Evolutionary conservation across 805 yeast species (phyloP), one percentile per base, ranked within the genome.

Genomic region (Schizosaccharomyces lindneri): DNA sequence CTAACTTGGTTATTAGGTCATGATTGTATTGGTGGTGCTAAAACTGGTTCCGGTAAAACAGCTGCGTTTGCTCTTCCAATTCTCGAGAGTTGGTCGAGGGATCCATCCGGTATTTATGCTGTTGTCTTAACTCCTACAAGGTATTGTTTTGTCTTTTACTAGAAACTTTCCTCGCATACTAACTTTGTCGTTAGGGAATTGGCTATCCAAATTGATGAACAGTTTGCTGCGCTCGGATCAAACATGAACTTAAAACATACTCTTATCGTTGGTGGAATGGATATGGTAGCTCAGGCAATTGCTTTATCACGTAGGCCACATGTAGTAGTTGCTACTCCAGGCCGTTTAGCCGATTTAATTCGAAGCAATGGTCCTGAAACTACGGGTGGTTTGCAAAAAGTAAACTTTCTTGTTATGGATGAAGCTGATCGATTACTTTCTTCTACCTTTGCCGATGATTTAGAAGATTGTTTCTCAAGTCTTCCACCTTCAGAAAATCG

Each of bases 31-130:
- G 99, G 98, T 61, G 98, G 98, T 55, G 98, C 98, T 41, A 85
- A 85, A 71, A 93, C 98, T 0, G 98, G 98, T 72, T 84, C 95
- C 19, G 98, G 98, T 79, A 93, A 93, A 70, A 93, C 98, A 1
- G 82, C 93, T 27, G 96, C 97, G 0, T 93, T 93, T 77, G 97
- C 90, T 0, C 94, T 87, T n/a, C 98, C 98, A 1, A 90, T 93
- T 87, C 75, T 93, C 62, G 81, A 95, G 0, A 78, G 84, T 68
- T 93, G 97, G 96, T 85, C 97, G 0, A 85, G 83, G 65, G 97
- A 93, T 70, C 98, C 98, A 0, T 79, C 79, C 71, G 98, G 97
- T 0, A 85, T 93, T 48, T 93, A 77, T 71, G 98, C 97, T 2
- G 73, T 93, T 1, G 79, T 93, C 0, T 71, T 93, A 62, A 93